A percentile compares a stretch with the other conserved stretches of the same genome.
Evolutionary conservation across 2,329 filamentous ascomycete genomes (phyloP).

Genomic region (Parastagonospora nodorum): DNA sequence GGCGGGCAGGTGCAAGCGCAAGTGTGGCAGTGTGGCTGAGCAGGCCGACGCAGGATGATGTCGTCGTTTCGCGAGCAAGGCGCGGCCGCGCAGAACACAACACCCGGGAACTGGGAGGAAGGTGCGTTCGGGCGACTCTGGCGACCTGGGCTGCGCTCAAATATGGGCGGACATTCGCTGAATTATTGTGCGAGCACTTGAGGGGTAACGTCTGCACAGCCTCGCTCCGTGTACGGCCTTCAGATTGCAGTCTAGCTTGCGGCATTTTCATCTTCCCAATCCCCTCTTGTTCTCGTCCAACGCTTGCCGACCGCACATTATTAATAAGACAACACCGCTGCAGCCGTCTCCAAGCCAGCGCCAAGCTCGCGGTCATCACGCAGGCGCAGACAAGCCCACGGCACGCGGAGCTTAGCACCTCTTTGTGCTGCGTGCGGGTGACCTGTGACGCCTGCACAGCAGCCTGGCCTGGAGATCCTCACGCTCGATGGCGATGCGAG

Average conservation of each 20-base stretch:
- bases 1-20: neutral
- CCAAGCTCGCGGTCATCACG: conserved; percentile 6
- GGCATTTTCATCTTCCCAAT: conserved; percentile 10
- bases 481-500: neutral
- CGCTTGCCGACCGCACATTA: conserved; percentile 6
- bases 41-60: conserved; percentile 3
- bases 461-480: neutral
- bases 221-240: conserved; percentile 11
- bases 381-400: conserved; percentile 7
- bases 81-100: neutral
- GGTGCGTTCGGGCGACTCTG: neutral
- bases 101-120: neutral
- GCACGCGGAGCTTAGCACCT: conserved; percentile 7
- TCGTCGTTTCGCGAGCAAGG: conserved; percentile 2
- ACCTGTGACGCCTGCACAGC: neutral
- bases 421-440: neutral
- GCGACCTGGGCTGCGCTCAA: neutral
- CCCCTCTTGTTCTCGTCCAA: conserved; percentile 1
- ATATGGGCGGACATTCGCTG: neutral
- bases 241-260: conserved; percentile 12
- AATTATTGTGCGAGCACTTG: conserved; percentile 3
- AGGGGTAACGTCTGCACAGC: conserved; percentile 5
- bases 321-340: conserved; percentile 1
- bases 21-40: conserved; percentile 14
- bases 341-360: conserved; percentile 1